Evolutionary conservation across 164 flowering plant species (phyloP), one percentile per base, ranked within the genome.

Genomic region (Vitis cinerea): DNA sequence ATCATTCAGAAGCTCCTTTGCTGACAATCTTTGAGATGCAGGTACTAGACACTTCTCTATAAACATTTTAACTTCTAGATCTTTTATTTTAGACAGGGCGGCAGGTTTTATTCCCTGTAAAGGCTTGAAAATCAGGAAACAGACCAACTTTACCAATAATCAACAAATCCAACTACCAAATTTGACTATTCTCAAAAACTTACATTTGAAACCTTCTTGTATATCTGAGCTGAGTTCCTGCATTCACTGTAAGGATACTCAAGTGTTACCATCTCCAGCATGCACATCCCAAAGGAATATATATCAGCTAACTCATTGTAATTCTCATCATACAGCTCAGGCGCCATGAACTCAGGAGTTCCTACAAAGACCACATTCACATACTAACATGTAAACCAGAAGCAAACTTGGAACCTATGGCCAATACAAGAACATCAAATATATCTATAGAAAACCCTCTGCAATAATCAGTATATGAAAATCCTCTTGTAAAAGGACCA

Each of bases 221-320:
- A 88, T 59, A 88, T 88, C 70, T 88, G 93, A 72, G 89, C 89
- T 0, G 89, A 78, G 64, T 87, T 87, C 63, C 47, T 75, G 56
- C 93, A 88, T 75, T 88, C 92, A 57, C 80, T 76, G 71, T 88
- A 88, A 59, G 92, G 92, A 77, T 86, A 88, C 62, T 88, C 90
- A 61, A 74, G 74, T 19, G 90, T 88, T n/a, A 88, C 83, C 90
- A 88, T 81, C 78, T 88, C 93, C 61, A 88, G 78, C 76, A 88
- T 71, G 85, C 93, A 88, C 90, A 88, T 85, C 44, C 93, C 93
- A 72, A 88, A 88, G 19, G 93, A 83, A 74, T 88, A 88, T 67
- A 88, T 83, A 69, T 88, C 93, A 37, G 78, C 93, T 72, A 85
- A 72, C 61, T 88, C 90, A 72, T 87, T 85, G 75, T 88, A 88